Base-by-base conservation (phyloP, 1,139 yeast species). In the Candida albicans region DNA sequence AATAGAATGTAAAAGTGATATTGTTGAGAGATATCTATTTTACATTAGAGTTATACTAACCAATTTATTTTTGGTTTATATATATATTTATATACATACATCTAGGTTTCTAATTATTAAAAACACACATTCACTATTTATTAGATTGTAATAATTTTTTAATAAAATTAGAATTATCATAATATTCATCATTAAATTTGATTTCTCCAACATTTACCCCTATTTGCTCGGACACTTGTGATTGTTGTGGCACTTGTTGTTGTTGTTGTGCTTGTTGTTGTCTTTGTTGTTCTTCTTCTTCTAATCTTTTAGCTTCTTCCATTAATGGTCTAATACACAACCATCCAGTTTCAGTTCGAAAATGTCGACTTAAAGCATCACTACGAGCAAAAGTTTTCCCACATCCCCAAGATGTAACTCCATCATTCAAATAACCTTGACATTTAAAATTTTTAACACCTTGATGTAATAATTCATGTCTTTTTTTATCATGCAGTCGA, bases 321-420 rank as follows among this genome's bases (percentile, higher is more conserved):
- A 79, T 77, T 48, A 79, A 62, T 2, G 82, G 82, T 47, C 70
- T 65, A 43, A 79, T 75, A 54, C 84, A 79, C 9, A 71, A 54
- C 78, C 82, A 77, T 2, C 84, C 84, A 1, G 81, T 73, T 45
- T 78, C 84, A 2, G 84, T 78, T 44, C 81, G 64, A 52, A 79
- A 79, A 55, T 79, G 84, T 49, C 84, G 67, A 6, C 79, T 72
- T 41, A 79, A 65, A 0, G 84, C 84, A 55, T 79, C 84, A 26
- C 79, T 72, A 35, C 84, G 58, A 7, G 83, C 82, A 60, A 79
- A 79, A 48, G 68, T 69, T 61, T 76, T 77, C 26, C 81, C 80
- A 58, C 84, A 79, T 1, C 84, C 84, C 84, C 84, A 79, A 18
- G 22, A 4, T 50, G 60, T 65, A 1, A 81, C 75, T 0, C 81